Percentiles rank a stretch among this genome's conserved stretches.
These are phyloP conservation scores for Inga leiocalycina DNA, from an alignment of 306 rosid species.

Conservation along the genomic window DNA sequence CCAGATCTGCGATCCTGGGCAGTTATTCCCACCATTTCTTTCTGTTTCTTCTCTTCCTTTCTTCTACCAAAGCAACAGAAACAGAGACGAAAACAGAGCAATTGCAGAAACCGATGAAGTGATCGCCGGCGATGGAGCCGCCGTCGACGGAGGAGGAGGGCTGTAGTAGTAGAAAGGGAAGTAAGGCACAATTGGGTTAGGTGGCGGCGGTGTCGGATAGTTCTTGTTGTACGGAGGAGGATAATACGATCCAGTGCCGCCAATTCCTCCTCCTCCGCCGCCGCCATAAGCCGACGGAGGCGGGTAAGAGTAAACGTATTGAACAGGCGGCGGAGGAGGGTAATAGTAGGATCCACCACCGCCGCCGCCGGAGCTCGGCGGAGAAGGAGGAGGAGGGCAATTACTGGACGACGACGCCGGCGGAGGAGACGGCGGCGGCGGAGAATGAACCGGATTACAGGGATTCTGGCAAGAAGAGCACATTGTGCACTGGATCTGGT, in stretches of 20 bases:
- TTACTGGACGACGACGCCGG: conserved; percentile 31
- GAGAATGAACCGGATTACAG: conserved; percentile 55
- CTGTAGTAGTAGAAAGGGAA: conserved; percentile 78
- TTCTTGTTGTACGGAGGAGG: conserved; percentile 67
- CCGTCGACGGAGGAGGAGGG: conserved; percentile 69
- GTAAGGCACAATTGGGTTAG: conserved; percentile 93
- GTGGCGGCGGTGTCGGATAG: conserved; percentile 89
- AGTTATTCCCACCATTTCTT: conserved; percentile 38
- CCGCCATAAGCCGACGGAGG: conserved; percentile 74
- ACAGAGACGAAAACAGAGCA: conserved; percentile 27
- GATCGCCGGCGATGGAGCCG: conserved; percentile 23
- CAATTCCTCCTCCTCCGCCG: conserved; percentile 34
- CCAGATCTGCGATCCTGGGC: conserved; percentile 70
- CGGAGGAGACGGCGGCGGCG: conserved; percentile 56
- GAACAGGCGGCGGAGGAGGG: conserved; percentile 75
- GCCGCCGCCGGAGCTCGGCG: conserved; percentile 51
- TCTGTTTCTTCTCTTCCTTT: background rate
- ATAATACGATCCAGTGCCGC: conserved; percentile 44
- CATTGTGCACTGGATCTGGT: conserved; percentile 93
- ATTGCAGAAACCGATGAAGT: conserved; percentile 15
- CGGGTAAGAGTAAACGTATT: conserved; percentile 50
- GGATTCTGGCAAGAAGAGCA: conserved; percentile 86
- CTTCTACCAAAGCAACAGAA: conserved; percentile 48
- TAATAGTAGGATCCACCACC: conserved; percentile 39
- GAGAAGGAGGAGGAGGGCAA: conserved; percentile 82